Evolutionary conservation across 805 yeast genomes (phyloP), one percentile per base, ranked within the genome.

Genomic region (Metschnikowia colocasiae): DNA sequence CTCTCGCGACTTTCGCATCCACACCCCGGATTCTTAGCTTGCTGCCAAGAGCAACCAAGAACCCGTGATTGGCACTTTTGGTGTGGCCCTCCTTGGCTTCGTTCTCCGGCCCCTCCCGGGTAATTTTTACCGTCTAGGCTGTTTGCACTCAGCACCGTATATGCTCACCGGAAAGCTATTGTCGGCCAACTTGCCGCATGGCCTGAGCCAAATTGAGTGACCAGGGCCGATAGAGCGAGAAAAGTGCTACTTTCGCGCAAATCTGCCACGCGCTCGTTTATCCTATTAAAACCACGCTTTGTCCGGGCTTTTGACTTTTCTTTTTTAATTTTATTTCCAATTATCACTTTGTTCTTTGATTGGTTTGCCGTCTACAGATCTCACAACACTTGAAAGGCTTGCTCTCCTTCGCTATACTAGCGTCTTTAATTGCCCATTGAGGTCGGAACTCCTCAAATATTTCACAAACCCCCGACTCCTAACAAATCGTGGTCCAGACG

Each of bases 241-340:
- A 27, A 19, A 15, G 33, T 23, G 42, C 26, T 29, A 27, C 42
- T 18, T 39, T 19, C 26, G 42, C 42, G 42, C 42, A 27, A 18
- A n/a, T 20, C 29, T 31, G 43, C 35, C 36, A 36, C 43, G 43
- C 43, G 30, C 29, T 31, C 29, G 34, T 31, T 23, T 32, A 12
- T 40, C 27, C 36, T 16, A 22, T 23, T 39, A 30, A 40, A 30
- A 30, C 35, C 30, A 30, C 36, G 30, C 22, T 32, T 29, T 30
- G 16, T 36, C 40, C 40, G 29, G 36, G 4, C 36, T n/a, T 30
- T 15, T 15, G 13, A 13, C 15, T 8, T 43, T 43, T 40, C 42
- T 32, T 13, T 39, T 27, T 33, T 15, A 12, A 19, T 27, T 39
- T 34, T 27, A n/a, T 2, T 18, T 23, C 29, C 22, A n/a, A 16